phyloP scores from a whole-genome alignment of 2,329 filamentous ascomycete species.

The Huntiella omanensis region DNA sequence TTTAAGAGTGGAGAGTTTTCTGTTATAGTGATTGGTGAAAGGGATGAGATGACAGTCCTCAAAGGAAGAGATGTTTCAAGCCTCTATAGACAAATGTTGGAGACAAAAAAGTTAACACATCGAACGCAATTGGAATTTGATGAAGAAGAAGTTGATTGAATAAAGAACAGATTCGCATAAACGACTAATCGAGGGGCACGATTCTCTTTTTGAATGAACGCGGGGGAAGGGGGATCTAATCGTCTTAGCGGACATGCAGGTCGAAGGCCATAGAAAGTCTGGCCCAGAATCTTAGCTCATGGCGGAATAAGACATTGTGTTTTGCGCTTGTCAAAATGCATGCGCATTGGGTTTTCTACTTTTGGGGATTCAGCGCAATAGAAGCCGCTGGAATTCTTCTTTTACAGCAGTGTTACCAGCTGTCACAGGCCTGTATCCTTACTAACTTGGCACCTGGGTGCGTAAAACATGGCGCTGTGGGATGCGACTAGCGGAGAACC shows the following conservation, averaged over 20 bases:
- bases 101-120: neutral
- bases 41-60: neutral
- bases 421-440: too few relatives aligned
- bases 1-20: neutral
- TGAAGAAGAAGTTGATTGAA: neutral
- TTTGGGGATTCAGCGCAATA: too few relatives aligned
- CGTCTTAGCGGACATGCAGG: neutral
- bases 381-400: too few relatives aligned
- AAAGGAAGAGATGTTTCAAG: neutral
- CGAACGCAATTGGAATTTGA: neutral
- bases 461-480: too few relatives aligned
- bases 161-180: neutral
- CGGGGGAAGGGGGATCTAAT: neutral
- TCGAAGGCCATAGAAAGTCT: neutral
- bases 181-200: neutral
- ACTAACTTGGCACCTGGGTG: too few relatives aligned
- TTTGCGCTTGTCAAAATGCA: too few relatives aligned
- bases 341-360: too few relatives aligned
- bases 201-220: neutral
- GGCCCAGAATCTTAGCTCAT: too few relatives aligned
- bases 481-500: too few relatives aligned
- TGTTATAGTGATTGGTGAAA: neutral
- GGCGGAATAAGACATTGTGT: too few relatives aligned
- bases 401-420: too few relatives aligned
- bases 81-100: neutral